Conservation (phyloP, 2,329 filamentous ascomycete genomes). For the Talaromyces sp. region DNA sequence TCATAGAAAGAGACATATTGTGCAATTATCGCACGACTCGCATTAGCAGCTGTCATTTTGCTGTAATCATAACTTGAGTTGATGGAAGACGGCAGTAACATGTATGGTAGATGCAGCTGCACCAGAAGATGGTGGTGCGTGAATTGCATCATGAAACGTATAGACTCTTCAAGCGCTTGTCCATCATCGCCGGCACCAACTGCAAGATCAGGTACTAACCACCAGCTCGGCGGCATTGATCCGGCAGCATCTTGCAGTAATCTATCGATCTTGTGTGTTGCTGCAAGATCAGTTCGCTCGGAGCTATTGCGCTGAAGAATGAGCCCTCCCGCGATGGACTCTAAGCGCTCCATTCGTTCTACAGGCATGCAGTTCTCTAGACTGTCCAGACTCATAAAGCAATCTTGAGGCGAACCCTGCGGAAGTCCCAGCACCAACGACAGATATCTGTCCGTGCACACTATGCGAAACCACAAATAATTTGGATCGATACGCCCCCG, state of each 20-base stretch:
- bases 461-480: conserved; percentile 40
- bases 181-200: background rate
- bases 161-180: background rate
- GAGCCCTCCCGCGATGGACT: conserved; percentile 42
- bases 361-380: conserved; percentile 32
- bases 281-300: background rate
- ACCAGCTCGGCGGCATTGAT: conserved; percentile 9
- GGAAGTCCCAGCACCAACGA: conserved; percentile 43
- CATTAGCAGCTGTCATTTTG: conserved; percentile 48
- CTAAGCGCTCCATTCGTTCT: conserved; percentile 47
- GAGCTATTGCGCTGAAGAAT: conserved; percentile 48
- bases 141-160: conserved; percentile 12
- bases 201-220: background rate
- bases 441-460: conserved; percentile 38
- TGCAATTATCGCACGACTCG: conserved; percentile 50
- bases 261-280: background rate
- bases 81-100: conserved; percentile 21
- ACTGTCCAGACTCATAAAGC: conserved; percentile 47
- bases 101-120: conserved; percentile 12
- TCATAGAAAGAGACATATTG: conserved; percentile 49
- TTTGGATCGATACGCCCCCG: background rate
- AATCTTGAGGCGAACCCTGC: conserved; percentile 27
- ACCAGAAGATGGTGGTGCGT: conserved; percentile 11
- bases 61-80: conserved; percentile 47
- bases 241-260: conserved; percentile 1